A percentile compares a stretch with the other conserved stretches of the same genome.
These are phyloP conservation scores for Pistacia vera DNA, from an alignment of 345 rosid species.

Conservation along the genomic window DNA sequence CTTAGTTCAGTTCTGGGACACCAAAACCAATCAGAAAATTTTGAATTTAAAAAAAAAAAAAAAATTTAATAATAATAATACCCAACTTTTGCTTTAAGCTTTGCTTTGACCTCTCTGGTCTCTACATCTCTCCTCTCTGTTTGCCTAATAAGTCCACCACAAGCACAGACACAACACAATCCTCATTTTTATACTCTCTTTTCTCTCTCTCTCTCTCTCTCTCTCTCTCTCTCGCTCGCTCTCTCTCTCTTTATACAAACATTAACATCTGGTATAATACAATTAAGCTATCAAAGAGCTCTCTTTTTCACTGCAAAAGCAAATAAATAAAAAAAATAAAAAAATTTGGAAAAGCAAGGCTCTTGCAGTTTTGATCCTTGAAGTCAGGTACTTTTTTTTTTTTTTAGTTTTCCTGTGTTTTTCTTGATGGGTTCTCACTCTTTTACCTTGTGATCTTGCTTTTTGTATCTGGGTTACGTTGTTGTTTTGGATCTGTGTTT, in stretches of 20 bases:
- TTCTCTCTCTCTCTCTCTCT: not conserved
- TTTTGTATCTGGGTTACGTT: conserved; percentile 38
- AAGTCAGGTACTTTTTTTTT: conserved; percentile 33
- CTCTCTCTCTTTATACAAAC: conserved; percentile 17
- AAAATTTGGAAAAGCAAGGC: not conserved
- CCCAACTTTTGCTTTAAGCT: conserved; percentile 24
- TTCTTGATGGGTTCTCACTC: conserved; percentile 12
- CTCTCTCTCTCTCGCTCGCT: conserved; percentile 17
- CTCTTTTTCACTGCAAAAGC: conserved; percentile 17
- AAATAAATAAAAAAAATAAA: not conserved
- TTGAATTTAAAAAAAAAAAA: conserved; percentile 2
- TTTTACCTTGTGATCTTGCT: conserved; percentile 16
- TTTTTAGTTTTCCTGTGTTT: conserved; percentile 12
- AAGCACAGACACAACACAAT: conserved; percentile 14
- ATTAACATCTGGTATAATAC: conserved; percentile 2
- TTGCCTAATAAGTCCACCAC: conserved; percentile 31
- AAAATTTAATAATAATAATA: not conserved
- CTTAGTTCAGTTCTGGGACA: not conserved
- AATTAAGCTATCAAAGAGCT: conserved; percentile 13
- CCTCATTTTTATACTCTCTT: conserved; percentile 15
- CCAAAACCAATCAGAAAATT: conserved; percentile 19
- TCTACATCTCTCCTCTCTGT: conserved; percentile 5
- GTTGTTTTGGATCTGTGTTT: conserved; percentile 44
- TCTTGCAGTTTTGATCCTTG: conserved; percentile 25
- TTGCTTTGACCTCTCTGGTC: conserved; percentile 38